These are phyloP conservation scores for Cladosporium oxysporum DNA, from an alignment of 2,329 filamentous ascomycete genomes.

Conservation along the genomic window DNA sequence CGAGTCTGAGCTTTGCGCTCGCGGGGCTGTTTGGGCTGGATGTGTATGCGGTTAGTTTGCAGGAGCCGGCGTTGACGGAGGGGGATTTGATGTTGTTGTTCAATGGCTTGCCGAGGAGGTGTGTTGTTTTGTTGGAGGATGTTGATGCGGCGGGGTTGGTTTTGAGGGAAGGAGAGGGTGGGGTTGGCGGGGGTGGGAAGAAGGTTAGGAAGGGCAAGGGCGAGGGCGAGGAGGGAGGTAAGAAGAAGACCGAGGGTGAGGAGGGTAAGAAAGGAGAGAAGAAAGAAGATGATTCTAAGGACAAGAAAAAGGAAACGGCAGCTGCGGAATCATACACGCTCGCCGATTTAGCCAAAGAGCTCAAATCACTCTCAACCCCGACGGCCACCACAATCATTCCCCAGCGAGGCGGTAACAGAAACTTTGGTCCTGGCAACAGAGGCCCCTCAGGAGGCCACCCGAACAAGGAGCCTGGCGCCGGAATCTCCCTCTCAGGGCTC, in stretches of 20 bases:
- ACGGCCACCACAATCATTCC: neutral
- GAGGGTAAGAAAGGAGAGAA: conserved; percentile 22
- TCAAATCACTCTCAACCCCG: neutral
- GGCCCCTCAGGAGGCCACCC: conserved; percentile 13
- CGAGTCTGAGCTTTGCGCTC: conserved; percentile 43
- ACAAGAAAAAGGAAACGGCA: neutral
- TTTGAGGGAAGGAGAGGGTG: conserved; percentile 33
- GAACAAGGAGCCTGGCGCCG: conserved; percentile 45
- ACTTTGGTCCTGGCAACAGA: neutral
- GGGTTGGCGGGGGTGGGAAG: conserved; percentile 19
- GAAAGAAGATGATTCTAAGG: conserved; percentile 20
- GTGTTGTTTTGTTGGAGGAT: conserved; percentile 50
- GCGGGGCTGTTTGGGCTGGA: conserved; percentile 51
- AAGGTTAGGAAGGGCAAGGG: conserved; percentile 22
- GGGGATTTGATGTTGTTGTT: conserved; percentile 56
- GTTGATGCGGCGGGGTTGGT: conserved; percentile 51
- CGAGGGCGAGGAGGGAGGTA: conserved; percentile 40
- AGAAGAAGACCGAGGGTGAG: conserved; percentile 30
- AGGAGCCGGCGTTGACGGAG: conserved; percentile 73
- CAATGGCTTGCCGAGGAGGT: conserved; percentile 45
- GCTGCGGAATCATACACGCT: conserved; percentile 32
- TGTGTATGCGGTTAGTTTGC: conserved; percentile 49
- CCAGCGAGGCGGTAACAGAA: neutral
- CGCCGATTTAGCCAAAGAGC: conserved; percentile 28
- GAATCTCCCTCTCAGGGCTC: conserved; percentile 76